A percentile compares a stretch with the other conserved stretches of the same genome.
phyloP scores from a whole-genome alignment of 192 early-diverging fungal genomes.

The Podochytrium sp. region DNA sequence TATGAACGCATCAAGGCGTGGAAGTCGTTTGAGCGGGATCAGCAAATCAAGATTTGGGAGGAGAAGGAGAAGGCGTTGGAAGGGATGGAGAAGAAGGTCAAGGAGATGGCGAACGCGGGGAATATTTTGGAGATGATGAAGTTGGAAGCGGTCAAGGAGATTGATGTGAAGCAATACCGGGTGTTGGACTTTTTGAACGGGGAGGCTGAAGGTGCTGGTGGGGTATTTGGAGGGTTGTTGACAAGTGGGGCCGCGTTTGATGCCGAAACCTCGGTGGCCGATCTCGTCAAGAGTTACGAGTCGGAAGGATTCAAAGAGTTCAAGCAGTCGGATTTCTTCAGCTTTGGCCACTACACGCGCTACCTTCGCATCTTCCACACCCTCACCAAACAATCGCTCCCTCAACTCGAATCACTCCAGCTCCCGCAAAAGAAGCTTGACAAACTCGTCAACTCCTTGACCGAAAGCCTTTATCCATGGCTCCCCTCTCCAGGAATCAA shows the following conservation, averaged over 20 bases:
- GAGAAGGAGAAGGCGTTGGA: conserved; percentile 7
- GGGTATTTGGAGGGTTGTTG: conserved; percentile 26
- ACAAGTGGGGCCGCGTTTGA: background rate
- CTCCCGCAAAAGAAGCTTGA: background rate
- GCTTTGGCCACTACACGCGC: conserved; percentile 15
- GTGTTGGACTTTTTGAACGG: conserved; percentile 31
- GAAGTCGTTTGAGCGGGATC: conserved; percentile 6
- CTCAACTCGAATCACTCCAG: background rate
- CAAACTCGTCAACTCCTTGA: background rate
- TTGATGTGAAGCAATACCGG: background rate
- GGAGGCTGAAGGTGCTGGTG: background rate
- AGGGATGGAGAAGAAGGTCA: conserved; percentile 3
- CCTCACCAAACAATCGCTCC: background rate
- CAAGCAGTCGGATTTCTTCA: conserved; percentile 20
- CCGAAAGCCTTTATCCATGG: conserved; percentile 27
- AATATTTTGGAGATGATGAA: background rate
- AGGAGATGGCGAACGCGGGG: conserved; percentile 7
- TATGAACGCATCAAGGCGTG: conserved; percentile 16
- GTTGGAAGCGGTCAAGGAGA: background rate
- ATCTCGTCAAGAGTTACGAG: background rate
- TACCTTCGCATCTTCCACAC: background rate
- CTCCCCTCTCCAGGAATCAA: background rate
- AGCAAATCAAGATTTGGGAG: conserved; percentile 29
- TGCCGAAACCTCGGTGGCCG: background rate
- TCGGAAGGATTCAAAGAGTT: background rate